Evolutionary conservation across 1,284 basidiomycete genomes (phyloP).

Genomic region (Rhodotorula sp.): DNA sequence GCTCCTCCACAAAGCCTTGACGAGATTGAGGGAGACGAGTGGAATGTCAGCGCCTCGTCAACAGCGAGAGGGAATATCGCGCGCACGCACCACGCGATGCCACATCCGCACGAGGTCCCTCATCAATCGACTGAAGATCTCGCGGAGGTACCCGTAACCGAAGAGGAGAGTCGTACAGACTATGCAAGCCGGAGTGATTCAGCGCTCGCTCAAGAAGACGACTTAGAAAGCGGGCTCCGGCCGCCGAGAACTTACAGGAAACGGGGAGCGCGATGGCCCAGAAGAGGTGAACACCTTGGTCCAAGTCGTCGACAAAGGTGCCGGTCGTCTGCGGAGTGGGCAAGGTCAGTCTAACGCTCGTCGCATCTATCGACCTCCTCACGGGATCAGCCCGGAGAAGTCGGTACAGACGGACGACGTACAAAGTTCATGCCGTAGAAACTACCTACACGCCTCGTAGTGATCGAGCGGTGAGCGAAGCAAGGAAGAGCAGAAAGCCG

Average conservation of each 20-base stretch:
- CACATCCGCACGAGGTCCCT: constrained; percentile 5
- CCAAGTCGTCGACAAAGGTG: constrained; percentile 12
- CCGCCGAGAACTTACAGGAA: constrained; percentile 36
- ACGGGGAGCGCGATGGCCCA: constrained; percentile 65
- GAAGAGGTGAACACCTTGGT: constrained; percentile 53
- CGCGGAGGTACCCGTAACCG: constrained; percentile 57
- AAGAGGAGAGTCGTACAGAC: constrained; percentile 59
- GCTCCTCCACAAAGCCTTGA: too few relatives aligned
- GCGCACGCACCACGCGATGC: constrained; percentile 8
- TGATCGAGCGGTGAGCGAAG: too few relatives aligned
- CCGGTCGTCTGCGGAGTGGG: neutral
- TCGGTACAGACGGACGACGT: too few relatives aligned
- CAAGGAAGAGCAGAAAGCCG: too few relatives aligned
- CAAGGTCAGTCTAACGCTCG: neutral
- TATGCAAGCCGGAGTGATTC: constrained; percentile 46
- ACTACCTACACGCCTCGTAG: neutral
- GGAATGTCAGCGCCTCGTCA: too few relatives aligned
- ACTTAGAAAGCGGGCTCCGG: neutral
- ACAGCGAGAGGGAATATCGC: too few relatives aligned
- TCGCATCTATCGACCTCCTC: neutral
- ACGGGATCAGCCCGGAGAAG: too few relatives aligned
- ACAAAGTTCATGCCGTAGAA: too few relatives aligned
- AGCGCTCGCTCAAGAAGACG: neutral
- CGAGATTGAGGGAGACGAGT: neutral
- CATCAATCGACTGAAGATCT: constrained; percentile 42